phyloP scores from a whole-genome alignment of 2,329 filamentous ascomycete genomes.

The Neonectria coccinea region DNA sequence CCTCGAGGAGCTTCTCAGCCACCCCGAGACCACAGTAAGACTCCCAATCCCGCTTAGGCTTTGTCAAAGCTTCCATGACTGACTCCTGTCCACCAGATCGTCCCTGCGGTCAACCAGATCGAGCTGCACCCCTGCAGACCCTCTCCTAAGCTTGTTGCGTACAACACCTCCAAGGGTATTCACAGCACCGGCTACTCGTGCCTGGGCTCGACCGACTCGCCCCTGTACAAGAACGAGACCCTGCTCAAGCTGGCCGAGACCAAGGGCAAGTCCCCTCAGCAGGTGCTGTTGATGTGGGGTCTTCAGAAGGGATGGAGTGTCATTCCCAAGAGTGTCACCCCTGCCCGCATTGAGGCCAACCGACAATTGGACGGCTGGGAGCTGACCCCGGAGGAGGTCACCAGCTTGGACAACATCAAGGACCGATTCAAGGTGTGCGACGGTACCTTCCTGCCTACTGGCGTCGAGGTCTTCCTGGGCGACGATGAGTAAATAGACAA shows the following conservation, averaged over 20 bases:
- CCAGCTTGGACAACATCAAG: constrained; percentile 73
- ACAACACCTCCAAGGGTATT: constrained; percentile 79
- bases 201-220: constrained; percentile 77
- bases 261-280: constrained; percentile 77
- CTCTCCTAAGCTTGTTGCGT: constrained; percentile 81
- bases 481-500: constrained; percentile 74
- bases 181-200: constrained; percentile 81
- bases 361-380: constrained; percentile 80
- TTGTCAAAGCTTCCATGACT: not conserved
- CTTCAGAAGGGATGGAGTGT: constrained; percentile 84
- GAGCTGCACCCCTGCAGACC: constrained; percentile 86
- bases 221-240: constrained; percentile 74
- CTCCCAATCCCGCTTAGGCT: not conserved
- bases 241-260: constrained; percentile 71
- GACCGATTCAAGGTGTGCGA: constrained; percentile 87
- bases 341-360: constrained; percentile 80
- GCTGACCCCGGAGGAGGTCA: constrained; percentile 78
- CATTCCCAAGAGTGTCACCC: constrained; percentile 86
- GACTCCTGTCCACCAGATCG: constrained; percentile 52
- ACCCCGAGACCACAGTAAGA: constrained; percentile 70
- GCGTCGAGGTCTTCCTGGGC: constrained; percentile 82
- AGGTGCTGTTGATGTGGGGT: constrained; percentile 85
- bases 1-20: constrained; percentile 79
- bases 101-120: constrained; percentile 82
- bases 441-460: constrained; percentile 74